Evolutionary conservation across 2,329 filamentous ascomycete genomes (phyloP).

Genomic region (Stachybotrys echinatus): DNA sequence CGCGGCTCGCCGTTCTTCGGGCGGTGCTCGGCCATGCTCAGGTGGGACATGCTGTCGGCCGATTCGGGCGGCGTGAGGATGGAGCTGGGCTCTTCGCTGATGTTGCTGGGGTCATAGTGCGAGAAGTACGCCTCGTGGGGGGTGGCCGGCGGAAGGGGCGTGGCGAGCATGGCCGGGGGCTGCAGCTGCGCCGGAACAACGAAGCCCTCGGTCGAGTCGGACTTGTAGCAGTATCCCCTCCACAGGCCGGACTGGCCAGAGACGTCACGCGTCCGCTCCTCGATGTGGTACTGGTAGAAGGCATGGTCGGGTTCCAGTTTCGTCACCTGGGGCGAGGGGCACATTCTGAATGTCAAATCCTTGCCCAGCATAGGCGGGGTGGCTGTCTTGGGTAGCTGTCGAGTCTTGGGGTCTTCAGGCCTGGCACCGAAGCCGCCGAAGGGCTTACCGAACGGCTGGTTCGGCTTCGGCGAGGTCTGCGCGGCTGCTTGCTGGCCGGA

Average conservation of each 20-base stretch:
- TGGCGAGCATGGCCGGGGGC: constrained; percentile 44
- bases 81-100: constrained; percentile 35
- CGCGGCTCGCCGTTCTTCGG: constrained; percentile 28
- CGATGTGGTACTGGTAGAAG: constrained; percentile 41
- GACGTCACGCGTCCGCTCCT: constrained; percentile 47
- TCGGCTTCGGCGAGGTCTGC: constrained; percentile 27
- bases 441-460: constrained; percentile 37
- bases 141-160: constrained; percentile 37
- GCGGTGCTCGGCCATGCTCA: constrained; percentile 17
- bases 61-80: constrained; percentile 16
- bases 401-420: constrained; percentile 28
- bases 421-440: constrained; percentile 33
- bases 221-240: constrained; percentile 63
- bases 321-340: constrained; percentile 76
- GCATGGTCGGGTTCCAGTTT: constrained; percentile 75
- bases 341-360: constrained; percentile 76
- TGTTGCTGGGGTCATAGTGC: constrained; percentile 30
- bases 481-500: constrained; percentile 1
- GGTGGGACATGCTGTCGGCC: constrained; percentile 9
- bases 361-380: constrained; percentile 84
- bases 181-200: constrained; percentile 38
- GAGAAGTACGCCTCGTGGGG: constrained; percentile 36
- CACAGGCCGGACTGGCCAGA: constrained; percentile 65
- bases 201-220: constrained; percentile 27
- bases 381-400: constrained; percentile 44